A percentile compares a stretch with the other conserved stretches of the same genome.
These are phyloP conservation scores for Ilyonectria destructans DNA, from an alignment of 2,329 filamentous ascomycete genomes.

Conservation along the genomic window DNA sequence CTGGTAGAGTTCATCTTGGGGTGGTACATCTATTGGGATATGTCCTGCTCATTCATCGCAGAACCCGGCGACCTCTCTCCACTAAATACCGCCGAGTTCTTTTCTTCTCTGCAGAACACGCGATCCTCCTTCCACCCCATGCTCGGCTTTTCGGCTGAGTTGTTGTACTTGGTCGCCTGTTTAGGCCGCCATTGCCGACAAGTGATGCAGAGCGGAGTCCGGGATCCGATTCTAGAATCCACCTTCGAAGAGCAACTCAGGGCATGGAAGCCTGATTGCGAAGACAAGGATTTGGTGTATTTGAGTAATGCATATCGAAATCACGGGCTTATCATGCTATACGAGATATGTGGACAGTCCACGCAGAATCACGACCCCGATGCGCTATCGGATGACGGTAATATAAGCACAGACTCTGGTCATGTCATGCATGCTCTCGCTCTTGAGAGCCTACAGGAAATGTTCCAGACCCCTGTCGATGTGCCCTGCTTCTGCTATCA, in stretches of 20 bases:
- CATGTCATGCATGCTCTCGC: background rate
- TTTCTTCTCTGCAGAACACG: background rate
- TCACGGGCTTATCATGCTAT: background rate
- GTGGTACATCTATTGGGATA: conserved; percentile 19
- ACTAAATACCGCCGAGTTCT: background rate
- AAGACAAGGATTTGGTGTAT: background rate
- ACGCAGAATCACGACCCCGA: background rate
- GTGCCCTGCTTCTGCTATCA: background rate
- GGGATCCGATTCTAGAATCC: background rate
- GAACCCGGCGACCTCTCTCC: background rate
- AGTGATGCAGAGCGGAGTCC: background rate
- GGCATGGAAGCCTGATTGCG: background rate
- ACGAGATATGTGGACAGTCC: background rate
- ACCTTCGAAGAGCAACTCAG: background rate
- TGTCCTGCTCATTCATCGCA: conserved; percentile 10
- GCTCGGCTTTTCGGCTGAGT: background rate
- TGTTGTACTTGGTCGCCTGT: background rate
- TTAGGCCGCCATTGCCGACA: background rate
- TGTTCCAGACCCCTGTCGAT: background rate
- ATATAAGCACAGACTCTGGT: background rate
- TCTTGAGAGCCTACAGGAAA: background rate
- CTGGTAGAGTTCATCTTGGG: background rate
- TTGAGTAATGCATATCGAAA: conserved; percentile 2
- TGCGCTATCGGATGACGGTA: background rate
- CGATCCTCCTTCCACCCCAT: background rate